phyloP scores from a whole-genome alignment of 2,329 filamentous ascomycete genomes.

The Ascochyta rabiei region DNA sequence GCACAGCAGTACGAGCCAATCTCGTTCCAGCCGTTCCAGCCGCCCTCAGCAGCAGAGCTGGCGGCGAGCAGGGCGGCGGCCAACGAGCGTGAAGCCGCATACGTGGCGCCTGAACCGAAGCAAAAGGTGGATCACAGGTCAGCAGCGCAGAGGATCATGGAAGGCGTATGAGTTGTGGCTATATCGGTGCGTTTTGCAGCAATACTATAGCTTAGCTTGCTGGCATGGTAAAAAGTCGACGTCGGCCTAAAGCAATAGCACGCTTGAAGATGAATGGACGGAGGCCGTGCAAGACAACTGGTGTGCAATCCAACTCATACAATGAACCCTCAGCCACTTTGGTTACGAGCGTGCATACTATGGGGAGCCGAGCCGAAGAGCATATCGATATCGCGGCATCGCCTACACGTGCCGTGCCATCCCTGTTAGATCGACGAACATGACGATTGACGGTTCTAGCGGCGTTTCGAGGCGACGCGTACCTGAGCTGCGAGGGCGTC shows the following conservation, averaged over 20 bases:
- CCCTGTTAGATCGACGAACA: conserved; percentile 24
- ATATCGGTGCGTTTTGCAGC: not conserved
- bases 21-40: conserved; percentile 4
- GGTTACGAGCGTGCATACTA: not conserved
- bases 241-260: not conserved
- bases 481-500: conserved; percentile 19
- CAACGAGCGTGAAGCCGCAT: conserved; percentile 12
- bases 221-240: not conserved
- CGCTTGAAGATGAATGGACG: not conserved
- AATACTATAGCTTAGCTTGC: not conserved
- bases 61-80: conserved; percentile 12
- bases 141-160: conserved; percentile 17
- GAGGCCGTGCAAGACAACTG: not conserved
- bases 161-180: conserved; percentile 5
- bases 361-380: conserved; percentile 1
- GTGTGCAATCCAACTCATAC: not conserved
- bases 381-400: conserved; percentile 17
- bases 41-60: conserved; percentile 11
- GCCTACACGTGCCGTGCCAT: conserved; percentile 9
- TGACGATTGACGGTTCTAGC: conserved; percentile 29
- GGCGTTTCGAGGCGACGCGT: conserved; percentile 24
- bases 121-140: conserved; percentile 11
- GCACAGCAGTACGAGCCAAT: conserved; percentile 5
- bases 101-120: conserved; percentile 7
- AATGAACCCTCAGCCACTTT: not conserved